phyloP scores from a whole-genome alignment of 192 early-diverging fungal species.

The Linnemannia elongata region DNA sequence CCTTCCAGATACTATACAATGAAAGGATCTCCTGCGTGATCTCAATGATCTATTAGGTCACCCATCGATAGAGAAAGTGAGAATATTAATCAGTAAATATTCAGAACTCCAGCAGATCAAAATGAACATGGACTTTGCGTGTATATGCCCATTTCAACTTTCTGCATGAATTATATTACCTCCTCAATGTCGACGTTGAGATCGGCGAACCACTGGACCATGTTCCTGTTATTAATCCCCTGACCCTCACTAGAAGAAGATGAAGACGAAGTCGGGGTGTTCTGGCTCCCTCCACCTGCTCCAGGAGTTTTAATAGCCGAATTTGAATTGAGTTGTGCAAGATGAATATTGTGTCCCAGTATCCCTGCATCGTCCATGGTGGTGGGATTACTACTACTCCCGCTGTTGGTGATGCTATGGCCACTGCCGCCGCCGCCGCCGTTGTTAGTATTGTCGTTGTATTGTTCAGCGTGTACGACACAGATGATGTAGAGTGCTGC shows the following conservation, averaged over 20 bases:
- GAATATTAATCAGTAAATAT: too few species aligned
- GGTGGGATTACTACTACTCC: neutral
- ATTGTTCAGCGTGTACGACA: conserved; percentile 62
- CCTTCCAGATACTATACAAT: conserved; percentile 78
- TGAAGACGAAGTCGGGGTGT: neutral
- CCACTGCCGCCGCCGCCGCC: neutral
- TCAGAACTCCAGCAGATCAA: too few species aligned
- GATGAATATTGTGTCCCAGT: conserved; percentile 28
- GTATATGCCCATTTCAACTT: neutral
- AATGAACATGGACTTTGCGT: neutral
- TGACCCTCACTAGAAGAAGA: conserved; percentile 37
- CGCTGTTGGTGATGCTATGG: conserved; percentile 11
- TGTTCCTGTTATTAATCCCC: conserved; percentile 66
- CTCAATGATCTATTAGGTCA: conserved; percentile 67
- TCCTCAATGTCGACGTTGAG: conserved; percentile 86
- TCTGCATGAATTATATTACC: conserved; percentile 38
- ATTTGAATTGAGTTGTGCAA: conserved; percentile 7
- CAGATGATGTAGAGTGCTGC: conserved; percentile 81
- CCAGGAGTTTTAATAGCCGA: conserved; percentile 20
- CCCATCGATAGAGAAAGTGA: neutral
- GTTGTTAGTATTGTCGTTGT: conserved; percentile 20
- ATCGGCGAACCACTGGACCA: conserved; percentile 85
- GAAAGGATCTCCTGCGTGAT: conserved; percentile 83
- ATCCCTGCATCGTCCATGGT: neutral
- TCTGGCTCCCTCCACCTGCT: neutral